Evolutionary conservation across 306 rosid genomes (phyloP).

Genomic region (Purshia tridentata): DNA sequence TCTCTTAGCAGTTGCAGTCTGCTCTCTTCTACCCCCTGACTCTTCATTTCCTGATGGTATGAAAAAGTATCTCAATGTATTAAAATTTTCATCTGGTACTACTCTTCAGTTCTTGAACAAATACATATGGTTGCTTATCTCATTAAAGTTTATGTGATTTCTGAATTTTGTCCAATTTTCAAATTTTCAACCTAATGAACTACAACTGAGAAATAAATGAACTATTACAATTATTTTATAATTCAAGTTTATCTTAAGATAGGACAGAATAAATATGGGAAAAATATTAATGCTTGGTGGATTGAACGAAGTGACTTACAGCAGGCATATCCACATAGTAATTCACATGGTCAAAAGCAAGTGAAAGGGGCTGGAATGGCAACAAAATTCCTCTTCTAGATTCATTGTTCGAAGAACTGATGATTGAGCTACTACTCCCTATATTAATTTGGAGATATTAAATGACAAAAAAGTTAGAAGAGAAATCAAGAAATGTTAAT

Average conservation of each 20-base stretch:
- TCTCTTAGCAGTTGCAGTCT: slow-evolving; percentile 34
- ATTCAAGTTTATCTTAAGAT: background rate
- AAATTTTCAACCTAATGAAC: no score
- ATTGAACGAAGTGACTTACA: background rate
- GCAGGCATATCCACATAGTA: slow-evolving; percentile 36
- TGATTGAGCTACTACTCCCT: background rate
- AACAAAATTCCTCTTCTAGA: slow-evolving; percentile 31
- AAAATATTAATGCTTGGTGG: background rate
- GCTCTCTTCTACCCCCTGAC: slow-evolving; percentile 37
- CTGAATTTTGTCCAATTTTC: background rate
- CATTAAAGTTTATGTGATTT: background rate
- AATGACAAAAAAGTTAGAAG: background rate
- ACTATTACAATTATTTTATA: background rate
- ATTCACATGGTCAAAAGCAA: slow-evolving; percentile 22
- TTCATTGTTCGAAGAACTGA: background rate
- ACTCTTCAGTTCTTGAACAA: background rate
- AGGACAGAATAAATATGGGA: background rate
- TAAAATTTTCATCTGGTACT: no score
- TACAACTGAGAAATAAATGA: no score
- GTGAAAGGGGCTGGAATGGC: slow-evolving; percentile 38
- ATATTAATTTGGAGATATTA: background rate
- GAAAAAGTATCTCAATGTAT: background rate
- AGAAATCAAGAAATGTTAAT: no score
- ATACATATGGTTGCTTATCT: background rate
- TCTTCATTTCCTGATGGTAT: slow-evolving; percentile 51